Conservation (phyloP, 345 rosid genomes). For the Brassica napus region DNA sequence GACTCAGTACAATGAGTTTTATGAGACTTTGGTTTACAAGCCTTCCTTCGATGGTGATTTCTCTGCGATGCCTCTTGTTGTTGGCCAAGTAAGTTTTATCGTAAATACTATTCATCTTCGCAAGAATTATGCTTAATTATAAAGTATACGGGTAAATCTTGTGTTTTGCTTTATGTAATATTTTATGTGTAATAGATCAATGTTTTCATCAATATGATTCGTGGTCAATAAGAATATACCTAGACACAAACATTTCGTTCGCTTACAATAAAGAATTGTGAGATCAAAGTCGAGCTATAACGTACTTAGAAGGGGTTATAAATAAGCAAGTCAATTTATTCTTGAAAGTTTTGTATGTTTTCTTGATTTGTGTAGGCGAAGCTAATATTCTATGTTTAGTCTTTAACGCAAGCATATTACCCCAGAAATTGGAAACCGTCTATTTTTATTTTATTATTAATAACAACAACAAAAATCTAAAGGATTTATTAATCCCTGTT, state of each 20-base stretch:
- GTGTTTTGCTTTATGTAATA: background rate
- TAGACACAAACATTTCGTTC: background rate
- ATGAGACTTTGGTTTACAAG: constrained; percentile 53
- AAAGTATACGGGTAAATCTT: background rate
- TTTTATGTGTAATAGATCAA: constrained; percentile 7
- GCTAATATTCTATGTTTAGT: background rate
- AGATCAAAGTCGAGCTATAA: background rate
- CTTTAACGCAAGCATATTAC: background rate
- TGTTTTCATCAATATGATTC: constrained; percentile 12
- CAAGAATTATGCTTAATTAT: background rate
- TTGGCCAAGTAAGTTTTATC: constrained; percentile 52
- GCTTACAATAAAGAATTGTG: background rate
- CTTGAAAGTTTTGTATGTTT: background rate
- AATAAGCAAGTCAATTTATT: background rate
- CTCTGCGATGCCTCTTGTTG: constrained; percentile 60
- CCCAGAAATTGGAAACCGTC: background rate
- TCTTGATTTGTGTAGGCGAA: background rate
- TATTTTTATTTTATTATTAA: background rate
- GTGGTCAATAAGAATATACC: background rate
- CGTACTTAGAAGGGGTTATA: background rate
- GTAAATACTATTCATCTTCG: background rate
- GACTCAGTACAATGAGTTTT: constrained; percentile 51
- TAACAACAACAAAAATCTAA: background rate
- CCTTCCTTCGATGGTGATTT: constrained; percentile 48
- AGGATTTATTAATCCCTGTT: background rate